Percentiles rank a stretch among this genome's conserved stretches.
These are phyloP conservation scores for Ceratobasidium papillatum DNA, from an alignment of 1,284 basidiomycete genomes.

Conservation along the genomic window DNA sequence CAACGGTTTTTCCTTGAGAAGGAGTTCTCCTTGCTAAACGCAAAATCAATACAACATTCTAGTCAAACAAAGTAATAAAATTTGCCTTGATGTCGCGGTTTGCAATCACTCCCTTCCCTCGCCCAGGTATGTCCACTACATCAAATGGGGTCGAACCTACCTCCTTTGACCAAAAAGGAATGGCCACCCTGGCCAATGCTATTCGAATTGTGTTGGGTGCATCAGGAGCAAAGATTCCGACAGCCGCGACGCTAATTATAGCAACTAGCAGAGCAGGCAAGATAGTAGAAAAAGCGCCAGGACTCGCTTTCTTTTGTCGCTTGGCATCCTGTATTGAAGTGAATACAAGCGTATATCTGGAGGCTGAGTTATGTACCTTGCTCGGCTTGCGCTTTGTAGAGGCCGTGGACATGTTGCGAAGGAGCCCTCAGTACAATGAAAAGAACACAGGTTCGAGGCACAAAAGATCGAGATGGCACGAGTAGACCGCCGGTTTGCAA, in stretches of 20 bases:
- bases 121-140: constrained; percentile 54
- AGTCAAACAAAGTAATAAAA: not conserved
- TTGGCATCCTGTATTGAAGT: not conserved
- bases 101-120: constrained; percentile 57
- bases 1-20: constrained; percentile 64
- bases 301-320: constrained; percentile 14
- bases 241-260: constrained; percentile 20
- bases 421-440: not conserved
- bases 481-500: not conserved
- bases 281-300: not conserved
- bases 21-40: constrained; percentile 63
- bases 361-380: not conserved
- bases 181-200: not conserved
- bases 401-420: not conserved
- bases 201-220: not conserved
- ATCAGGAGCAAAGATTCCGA: constrained; percentile 18
- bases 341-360: not conserved
- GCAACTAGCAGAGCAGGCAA: constrained; percentile 22
- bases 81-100: constrained; percentile 54
- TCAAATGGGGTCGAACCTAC: constrained; percentile 46
- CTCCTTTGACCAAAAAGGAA: not conserved
- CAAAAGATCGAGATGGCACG: not conserved
- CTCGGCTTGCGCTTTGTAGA: not conserved
- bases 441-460: not conserved
- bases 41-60: not conserved